These are phyloP conservation scores for Aspergillus aculeatinus DNA, from an alignment of 2,329 filamentous ascomycete genomes.

Conservation along the genomic window DNA sequence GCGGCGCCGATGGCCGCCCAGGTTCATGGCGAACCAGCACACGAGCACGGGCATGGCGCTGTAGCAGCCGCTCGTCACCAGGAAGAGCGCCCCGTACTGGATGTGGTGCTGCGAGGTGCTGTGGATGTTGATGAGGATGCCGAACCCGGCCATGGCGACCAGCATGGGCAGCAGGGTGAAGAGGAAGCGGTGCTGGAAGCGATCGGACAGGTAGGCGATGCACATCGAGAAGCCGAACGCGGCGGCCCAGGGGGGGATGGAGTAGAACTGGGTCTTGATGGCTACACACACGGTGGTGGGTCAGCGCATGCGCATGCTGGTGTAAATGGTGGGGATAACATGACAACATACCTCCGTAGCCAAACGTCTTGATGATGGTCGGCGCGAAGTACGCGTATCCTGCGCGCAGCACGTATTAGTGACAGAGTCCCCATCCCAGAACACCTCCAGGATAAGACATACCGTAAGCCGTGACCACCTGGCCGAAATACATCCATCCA, in stretches of 20 bases:
- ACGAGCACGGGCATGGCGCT: constrained; percentile 81
- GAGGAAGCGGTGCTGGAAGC: constrained; percentile 68
- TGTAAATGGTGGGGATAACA: too few relatives aligned
- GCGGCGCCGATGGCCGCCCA: constrained; percentile 69
- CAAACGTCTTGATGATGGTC: constrained; percentile 66
- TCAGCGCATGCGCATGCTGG: too few relatives aligned
- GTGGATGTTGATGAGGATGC: constrained; percentile 69
- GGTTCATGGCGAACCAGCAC: constrained; percentile 80
- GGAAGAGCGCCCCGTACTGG: constrained; percentile 77
- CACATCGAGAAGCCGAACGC: constrained; percentile 77
- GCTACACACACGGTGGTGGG: constrained; percentile 8
- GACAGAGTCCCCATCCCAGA: neutral
- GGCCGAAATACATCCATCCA: constrained; percentile 76
- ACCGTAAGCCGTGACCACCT: constrained; percentile 73
- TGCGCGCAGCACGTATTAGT: constrained; percentile 9
- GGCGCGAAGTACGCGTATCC: constrained; percentile 74
- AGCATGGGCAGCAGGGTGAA: constrained; percentile 69
- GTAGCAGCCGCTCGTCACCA: constrained; percentile 76
- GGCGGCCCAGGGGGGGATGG: constrained; percentile 61
- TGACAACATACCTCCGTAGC: constrained; percentile 50
- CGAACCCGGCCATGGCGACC: constrained; percentile 71
- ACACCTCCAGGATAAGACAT: constrained; percentile 1
- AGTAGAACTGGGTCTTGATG: constrained; percentile 53
- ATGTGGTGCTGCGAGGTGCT: constrained; percentile 56
- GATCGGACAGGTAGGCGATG: constrained; percentile 71